Evolutionary conservation across 805 yeast species (phyloP).

Genomic region (Monosporozyma solicola): DNA sequence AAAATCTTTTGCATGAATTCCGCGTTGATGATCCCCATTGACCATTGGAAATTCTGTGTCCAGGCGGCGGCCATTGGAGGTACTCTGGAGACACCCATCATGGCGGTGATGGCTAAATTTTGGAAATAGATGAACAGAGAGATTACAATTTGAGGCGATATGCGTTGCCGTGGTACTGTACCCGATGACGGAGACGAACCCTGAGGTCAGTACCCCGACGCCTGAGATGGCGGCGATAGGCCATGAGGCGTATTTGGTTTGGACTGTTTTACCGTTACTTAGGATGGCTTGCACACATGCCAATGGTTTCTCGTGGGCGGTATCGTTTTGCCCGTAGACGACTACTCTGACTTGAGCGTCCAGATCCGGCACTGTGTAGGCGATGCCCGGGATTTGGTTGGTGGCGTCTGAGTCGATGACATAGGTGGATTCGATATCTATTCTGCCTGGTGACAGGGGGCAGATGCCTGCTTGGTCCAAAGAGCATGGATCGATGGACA

Average conservation of each 20-base stretch:
- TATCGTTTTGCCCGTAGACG: slow-evolving; percentile 44
- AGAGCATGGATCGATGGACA: slow-evolving; percentile 55
- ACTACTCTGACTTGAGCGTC: slow-evolving; percentile 83
- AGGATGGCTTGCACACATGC: slow-evolving; percentile 91
- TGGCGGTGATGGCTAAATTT: slow-evolving; percentile 79
- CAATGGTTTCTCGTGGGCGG: slow-evolving; percentile 37
- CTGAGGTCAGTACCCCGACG: slow-evolving; percentile 78
- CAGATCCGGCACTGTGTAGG: slow-evolving; percentile 85
- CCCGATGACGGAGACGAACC: slow-evolving; percentile 77
- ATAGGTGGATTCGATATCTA: slow-evolving; percentile 54
- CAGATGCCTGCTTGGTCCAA: slow-evolving; percentile 53
- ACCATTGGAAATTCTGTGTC: slow-evolving; percentile 96
- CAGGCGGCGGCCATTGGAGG: slow-evolving; percentile 98
- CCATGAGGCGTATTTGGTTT: slow-evolving; percentile 89
- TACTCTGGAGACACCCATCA: slow-evolving; percentile 87
- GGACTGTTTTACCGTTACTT: slow-evolving; percentile 87
- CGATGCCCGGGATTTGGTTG: slow-evolving; percentile 64
- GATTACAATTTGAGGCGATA: slow-evolving; percentile 91
- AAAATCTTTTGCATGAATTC: slow-evolving; percentile 74
- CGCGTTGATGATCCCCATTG: slow-evolving; percentile 79
- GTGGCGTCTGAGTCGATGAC: slow-evolving; percentile 35
- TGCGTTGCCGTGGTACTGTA: slow-evolving; percentile 92
- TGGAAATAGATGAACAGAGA: slow-evolving; percentile 92
- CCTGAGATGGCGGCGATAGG: slow-evolving; percentile 91
- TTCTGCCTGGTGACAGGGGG: slow-evolving; percentile 82